Conservation (phyloP, 345 rosid genomes). For the Eucalyptus curtisii region DNA sequence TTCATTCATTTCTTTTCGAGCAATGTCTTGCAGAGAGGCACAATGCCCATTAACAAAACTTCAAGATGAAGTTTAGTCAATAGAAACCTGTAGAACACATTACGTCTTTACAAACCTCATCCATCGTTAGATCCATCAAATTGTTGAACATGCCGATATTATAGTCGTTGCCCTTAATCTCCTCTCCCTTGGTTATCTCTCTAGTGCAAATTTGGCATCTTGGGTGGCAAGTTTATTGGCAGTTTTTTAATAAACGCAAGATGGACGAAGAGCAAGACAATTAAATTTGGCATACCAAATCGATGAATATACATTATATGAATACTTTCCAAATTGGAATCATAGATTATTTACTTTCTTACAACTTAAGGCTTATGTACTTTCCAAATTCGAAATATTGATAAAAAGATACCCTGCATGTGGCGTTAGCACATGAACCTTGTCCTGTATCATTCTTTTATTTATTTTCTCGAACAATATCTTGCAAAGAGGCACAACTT, state of each 20-base stretch:
- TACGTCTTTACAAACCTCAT: not conserved
- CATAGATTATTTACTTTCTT: not conserved
- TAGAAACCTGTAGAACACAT: not conserved
- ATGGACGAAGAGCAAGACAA: not conserved
- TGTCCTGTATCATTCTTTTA: not conserved
- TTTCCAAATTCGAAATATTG: not conserved
- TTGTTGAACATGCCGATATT: not conserved
- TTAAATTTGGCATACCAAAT: not conserved
- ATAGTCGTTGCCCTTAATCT: not conserved
- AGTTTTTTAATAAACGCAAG: not conserved
- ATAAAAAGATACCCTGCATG: not conserved
- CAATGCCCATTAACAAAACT: not conserved
- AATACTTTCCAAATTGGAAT: not conserved
- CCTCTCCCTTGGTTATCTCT: not conserved
- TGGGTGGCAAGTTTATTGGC: not conserved
- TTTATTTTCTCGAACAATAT: not conserved
- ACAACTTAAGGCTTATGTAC: not conserved
- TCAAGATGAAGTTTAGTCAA: not conserved
- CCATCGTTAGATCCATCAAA: not conserved
- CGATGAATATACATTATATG: not conserved
- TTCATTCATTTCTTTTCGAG: not conserved
- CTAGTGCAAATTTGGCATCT: not conserved
- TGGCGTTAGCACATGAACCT: not conserved
- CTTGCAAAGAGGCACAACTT: not conserved
- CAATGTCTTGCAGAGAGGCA: not conserved